Evolutionary conservation across 75 land plant genomes (phyloP).

Genomic region (Cryptomeria japonica): DNA sequence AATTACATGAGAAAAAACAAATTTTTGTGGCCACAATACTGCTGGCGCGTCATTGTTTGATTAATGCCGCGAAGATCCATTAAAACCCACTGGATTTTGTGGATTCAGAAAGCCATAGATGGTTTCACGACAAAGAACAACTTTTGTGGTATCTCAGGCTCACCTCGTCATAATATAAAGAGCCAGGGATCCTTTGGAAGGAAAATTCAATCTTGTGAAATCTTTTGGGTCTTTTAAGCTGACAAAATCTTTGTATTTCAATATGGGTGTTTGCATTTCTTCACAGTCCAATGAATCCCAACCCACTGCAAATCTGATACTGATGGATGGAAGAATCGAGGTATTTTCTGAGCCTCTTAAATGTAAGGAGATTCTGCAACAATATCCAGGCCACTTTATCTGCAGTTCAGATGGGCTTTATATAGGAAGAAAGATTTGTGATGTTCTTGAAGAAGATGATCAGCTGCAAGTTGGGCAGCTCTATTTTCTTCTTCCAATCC

Average conservation of each 20-base stretch:
- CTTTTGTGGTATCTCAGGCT: too few species aligned
- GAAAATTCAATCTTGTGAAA: not conserved
- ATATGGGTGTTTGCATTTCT: not conserved
- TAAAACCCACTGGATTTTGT: not conserved
- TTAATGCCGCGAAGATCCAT: not conserved
- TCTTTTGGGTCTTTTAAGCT: too few species aligned
- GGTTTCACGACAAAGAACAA: too few species aligned
- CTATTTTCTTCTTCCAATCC: conserved; percentile 42
- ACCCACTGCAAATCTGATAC: not conserved
- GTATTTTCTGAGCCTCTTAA: not conserved
- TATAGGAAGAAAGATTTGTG: conserved; percentile 27
- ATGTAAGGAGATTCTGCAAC: not conserved
- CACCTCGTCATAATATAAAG: too few species aligned
- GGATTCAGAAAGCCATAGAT: too few species aligned
- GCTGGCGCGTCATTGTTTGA: not conserved
- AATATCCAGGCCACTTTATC: conserved; percentile 16
- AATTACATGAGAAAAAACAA: too few species aligned
- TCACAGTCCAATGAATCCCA: not conserved
- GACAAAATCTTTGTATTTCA: not conserved
- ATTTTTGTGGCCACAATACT: not conserved
- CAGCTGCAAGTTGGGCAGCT: conserved; percentile 31
- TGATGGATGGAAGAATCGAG: conserved; percentile 4
- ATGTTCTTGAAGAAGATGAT: conserved; percentile 22
- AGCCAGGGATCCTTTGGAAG: too few species aligned
- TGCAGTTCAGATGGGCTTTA: conserved; percentile 45